These are phyloP conservation scores for Rhodotorula sp. DNA, from an alignment of 1,284 basidiomycete genomes.

Conservation along the genomic window DNA sequence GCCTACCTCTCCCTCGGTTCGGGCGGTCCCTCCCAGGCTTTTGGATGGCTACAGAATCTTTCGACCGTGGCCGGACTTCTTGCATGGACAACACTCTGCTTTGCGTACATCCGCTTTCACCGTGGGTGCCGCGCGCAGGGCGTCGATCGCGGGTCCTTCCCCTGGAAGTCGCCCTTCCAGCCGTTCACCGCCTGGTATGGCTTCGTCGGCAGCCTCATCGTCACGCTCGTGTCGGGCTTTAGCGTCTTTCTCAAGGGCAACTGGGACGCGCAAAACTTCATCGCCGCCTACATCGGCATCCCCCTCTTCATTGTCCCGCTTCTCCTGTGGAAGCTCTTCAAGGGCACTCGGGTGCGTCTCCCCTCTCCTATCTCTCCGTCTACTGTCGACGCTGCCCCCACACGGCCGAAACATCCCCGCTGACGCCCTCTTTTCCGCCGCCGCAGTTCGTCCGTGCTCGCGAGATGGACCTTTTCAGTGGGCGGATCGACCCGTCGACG, in stretches of 20 bases:
- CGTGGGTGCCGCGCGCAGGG: constrained; percentile 49
- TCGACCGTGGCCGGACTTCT: constrained; percentile 47
- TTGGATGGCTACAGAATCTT: constrained; percentile 42
- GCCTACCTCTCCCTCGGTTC: constrained; percentile 48
- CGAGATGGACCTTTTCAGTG: constrained; percentile 33
- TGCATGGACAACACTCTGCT: constrained; percentile 42
- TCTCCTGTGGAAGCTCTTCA: constrained; percentile 33
- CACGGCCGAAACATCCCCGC: neutral
- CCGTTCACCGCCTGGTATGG: constrained; percentile 45
- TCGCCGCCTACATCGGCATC: constrained; percentile 35
- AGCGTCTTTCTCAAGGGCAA: constrained; percentile 41
- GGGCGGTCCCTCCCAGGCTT: constrained; percentile 35
- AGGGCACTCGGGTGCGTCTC: constrained; percentile 3
- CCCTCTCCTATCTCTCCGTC: neutral
- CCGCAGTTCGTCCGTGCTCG: constrained; percentile 13
- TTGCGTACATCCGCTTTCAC: constrained; percentile 49
- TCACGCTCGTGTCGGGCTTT: constrained; percentile 43
- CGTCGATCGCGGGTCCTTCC: constrained; percentile 40
- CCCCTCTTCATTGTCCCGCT: constrained; percentile 33
- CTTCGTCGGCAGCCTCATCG: constrained; percentile 26
- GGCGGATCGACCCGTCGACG: constrained; percentile 26
- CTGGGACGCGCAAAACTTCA: constrained; percentile 36
- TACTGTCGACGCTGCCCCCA: neutral
- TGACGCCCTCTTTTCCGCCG: neutral
- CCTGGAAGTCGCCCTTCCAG: constrained; percentile 49